Conservation (phyloP, 192 early-diverging fungal species). For the Podochytrium sp. region DNA sequence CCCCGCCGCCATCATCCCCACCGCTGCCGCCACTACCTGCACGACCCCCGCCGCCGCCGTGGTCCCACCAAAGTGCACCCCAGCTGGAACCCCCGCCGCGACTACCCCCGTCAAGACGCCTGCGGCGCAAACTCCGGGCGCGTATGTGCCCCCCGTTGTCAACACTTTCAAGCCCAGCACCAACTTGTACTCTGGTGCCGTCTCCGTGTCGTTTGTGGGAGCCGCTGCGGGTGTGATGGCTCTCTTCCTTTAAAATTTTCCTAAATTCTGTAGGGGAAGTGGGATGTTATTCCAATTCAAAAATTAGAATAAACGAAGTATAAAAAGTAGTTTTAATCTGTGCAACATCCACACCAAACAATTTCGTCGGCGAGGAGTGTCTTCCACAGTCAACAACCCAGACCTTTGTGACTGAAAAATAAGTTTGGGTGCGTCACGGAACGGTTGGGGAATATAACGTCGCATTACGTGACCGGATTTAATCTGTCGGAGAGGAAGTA, state of each 20-base stretch:
- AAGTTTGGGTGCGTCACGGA: too few species aligned
- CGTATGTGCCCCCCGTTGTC: constrained; percentile 7
- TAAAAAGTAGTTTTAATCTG: neutral
- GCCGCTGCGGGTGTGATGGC: neutral
- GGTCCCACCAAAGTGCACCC: too few species aligned
- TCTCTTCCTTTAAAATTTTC: neutral
- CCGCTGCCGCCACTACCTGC: too few species aligned
- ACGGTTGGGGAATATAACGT: too few species aligned
- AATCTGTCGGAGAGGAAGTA: too few species aligned
- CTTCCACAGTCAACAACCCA: too few species aligned
- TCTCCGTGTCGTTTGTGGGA: neutral
- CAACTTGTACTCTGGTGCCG: constrained; percentile 22
- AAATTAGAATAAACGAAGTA: neutral
- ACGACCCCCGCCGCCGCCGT: too few species aligned
- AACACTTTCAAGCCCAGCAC: constrained; percentile 4
- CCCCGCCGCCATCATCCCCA: too few species aligned
- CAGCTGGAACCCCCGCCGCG: neutral
- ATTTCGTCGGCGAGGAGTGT: too few species aligned
- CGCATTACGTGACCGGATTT: too few species aligned
- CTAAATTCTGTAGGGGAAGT: neutral
- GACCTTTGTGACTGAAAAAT: too few species aligned
- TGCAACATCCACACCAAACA: neutral
- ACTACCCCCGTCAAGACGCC: neutral
- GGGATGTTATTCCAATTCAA: neutral
- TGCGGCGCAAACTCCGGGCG: neutral